Conservation (phyloP, 306 rosid genomes). For the Inga leiocalycina region DNA sequence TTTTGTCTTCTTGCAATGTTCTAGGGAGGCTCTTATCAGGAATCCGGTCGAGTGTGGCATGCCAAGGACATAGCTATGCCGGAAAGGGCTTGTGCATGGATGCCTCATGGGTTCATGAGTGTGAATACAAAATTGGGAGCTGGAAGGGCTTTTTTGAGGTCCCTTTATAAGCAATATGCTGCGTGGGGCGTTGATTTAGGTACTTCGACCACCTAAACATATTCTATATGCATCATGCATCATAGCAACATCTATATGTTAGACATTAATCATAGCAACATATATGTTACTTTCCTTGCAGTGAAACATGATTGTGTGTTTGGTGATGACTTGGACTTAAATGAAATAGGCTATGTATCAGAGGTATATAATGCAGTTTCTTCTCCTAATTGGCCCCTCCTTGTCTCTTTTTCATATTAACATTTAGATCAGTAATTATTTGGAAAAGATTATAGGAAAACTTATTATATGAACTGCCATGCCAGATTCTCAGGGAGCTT, state of each 20-base stretch:
- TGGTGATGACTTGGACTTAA: slow-evolving; percentile 86
- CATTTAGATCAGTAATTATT: slow-evolving; percentile 4
- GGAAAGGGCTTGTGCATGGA: slow-evolving; percentile 85
- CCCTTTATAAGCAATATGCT: slow-evolving; percentile 84
- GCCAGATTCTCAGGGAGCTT: slow-evolving; percentile 71
- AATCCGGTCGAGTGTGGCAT: slow-evolving; percentile 72
- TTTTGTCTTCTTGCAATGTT: slow-evolving; percentile 25
- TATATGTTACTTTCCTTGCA: slow-evolving; percentile 37
- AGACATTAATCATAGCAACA: slow-evolving; percentile 9
- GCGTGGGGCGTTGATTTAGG: slow-evolving; percentile 97
- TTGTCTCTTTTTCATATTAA: slow-evolving; percentile 13
- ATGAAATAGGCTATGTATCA: slow-evolving; percentile 75
- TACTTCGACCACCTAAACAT: slow-evolving; percentile 41
- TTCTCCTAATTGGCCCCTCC: slow-evolving; percentile 5
- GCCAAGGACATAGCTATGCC: slow-evolving; percentile 81
- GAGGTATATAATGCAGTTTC: slow-evolving; percentile 54
- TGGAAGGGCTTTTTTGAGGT: slow-evolving; percentile 84
- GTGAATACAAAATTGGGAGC: slow-evolving; percentile 79
- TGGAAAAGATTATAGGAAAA: slow-evolving; percentile 8
- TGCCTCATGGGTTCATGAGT: slow-evolving; percentile 93
- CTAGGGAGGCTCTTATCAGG: slow-evolving; percentile 71
- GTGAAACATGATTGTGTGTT: slow-evolving; percentile 97
- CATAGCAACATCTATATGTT: slow-evolving; percentile 15
- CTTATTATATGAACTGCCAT: slow-evolving; percentile 23
- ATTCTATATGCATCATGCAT: slow-evolving; percentile 21